Evolutionary conservation across 768 basidiomycete genomes (phyloP).

Genomic region (Termitomyces sp.): DNA sequence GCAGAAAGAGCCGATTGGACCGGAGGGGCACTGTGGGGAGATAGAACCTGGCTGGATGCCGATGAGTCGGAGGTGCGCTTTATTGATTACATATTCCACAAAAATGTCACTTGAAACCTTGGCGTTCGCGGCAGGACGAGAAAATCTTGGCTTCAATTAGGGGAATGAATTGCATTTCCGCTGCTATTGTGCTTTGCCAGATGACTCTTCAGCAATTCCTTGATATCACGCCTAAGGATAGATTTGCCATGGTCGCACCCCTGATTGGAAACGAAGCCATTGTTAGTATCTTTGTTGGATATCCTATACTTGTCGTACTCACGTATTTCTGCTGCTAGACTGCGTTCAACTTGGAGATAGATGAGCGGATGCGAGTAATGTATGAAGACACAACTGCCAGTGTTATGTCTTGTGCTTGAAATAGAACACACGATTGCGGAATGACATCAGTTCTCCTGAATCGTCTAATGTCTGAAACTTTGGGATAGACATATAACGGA

Average conservation of each 20-base stretch:
- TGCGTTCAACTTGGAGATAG: constrained; percentile 11
- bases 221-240: constrained; percentile 41
- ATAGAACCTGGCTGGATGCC: constrained; percentile 58
- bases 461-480: constrained; percentile 9
- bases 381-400: neutral
- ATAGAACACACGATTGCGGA: constrained; percentile 6
- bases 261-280: constrained; percentile 49
- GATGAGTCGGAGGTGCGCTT: constrained; percentile 48
- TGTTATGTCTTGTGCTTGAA: constrained; percentile 1
- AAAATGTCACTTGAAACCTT: neutral
- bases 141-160: constrained; percentile 22
- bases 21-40: constrained; percentile 50
- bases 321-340: constrained; percentile 1
- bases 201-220: constrained; percentile 54
- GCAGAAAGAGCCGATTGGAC: constrained; percentile 43
- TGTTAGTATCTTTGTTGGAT: constrained; percentile 33
- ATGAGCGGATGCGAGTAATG: constrained; percentile 4
- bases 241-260: constrained; percentile 40
- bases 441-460: constrained; percentile 5
- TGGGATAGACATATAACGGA: neutral
- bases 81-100: neutral
- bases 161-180: constrained; percentile 71
- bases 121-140: constrained; percentile 46
- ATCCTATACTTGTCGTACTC: neutral
- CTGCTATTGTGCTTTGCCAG: constrained; percentile 59